Evolutionary conservation across 352 stramenopile species (phyloP).

Genomic region (Ophiocytium majus): DNA sequence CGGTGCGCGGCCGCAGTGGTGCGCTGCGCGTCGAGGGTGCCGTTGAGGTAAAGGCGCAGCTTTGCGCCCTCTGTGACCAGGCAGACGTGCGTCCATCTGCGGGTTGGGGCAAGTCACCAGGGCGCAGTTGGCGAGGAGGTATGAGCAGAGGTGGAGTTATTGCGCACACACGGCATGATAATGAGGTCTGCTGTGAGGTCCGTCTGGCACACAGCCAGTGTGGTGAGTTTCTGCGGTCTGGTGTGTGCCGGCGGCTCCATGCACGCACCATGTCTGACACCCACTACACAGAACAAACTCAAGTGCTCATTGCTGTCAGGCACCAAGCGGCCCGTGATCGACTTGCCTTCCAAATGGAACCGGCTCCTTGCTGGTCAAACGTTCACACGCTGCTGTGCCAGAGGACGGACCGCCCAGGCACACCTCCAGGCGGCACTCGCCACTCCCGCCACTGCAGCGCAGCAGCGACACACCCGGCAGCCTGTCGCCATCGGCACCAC

Average conservation of each 20-base stretch:
- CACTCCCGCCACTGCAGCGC: background rate
- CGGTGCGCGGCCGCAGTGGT: slow-evolving; percentile 60
- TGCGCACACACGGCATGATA: too few species aligned
- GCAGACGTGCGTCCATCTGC: slow-evolving; percentile 76
- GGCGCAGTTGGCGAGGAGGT: too few species aligned
- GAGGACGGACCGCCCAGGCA: background rate
- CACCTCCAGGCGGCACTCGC: background rate
- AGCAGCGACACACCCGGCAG: background rate
- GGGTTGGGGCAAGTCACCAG: too few species aligned
- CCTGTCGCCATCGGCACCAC: slow-evolving; percentile 44
- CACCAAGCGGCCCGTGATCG: too few species aligned
- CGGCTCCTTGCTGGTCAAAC: slow-evolving; percentile 70
- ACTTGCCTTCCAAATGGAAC: slow-evolving; percentile 52
- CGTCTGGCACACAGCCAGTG: too few species aligned
- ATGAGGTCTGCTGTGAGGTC: too few species aligned
- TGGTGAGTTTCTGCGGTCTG: too few species aligned
- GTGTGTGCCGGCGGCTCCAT: too few species aligned
- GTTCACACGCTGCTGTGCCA: slow-evolving; percentile 43
- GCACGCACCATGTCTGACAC: too few species aligned
- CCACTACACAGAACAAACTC: too few species aligned
- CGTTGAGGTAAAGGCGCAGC: slow-evolving; percentile 82
- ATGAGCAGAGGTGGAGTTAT: too few species aligned
- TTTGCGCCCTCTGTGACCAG: slow-evolving; percentile 77
- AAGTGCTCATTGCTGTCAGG: too few species aligned
- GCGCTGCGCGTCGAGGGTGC: slow-evolving; percentile 74